A percentile compares a stretch with the other conserved stretches of the same genome.
Evolutionary conservation across 176 grass and related monocot species (phyloP).

Genomic region (Carex cristatella): DNA sequence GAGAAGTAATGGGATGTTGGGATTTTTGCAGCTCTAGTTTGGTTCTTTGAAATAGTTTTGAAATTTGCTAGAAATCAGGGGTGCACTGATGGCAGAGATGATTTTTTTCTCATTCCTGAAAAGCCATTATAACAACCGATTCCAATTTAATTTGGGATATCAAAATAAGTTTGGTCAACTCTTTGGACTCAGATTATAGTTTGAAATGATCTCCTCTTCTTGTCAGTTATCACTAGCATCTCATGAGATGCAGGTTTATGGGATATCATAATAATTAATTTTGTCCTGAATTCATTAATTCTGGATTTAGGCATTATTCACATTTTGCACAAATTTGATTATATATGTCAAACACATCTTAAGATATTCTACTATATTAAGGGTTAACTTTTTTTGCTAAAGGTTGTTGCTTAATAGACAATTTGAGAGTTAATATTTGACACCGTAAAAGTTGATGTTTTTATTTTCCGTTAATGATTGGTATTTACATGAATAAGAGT

Average conservation of each 20-base stretch:
- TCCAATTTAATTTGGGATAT: not conserved
- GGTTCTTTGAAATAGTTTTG: not conserved
- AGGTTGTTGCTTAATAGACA: not conserved
- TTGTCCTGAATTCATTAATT: not conserved
- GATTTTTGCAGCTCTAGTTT: not conserved
- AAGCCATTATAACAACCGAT: not conserved
- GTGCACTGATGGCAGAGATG: not conserved
- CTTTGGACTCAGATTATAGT: not conserved
- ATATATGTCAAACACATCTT: not conserved
- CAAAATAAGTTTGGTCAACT: not conserved
- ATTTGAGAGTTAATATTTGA: not conserved
- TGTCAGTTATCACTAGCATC: not conserved
- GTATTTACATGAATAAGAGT: not conserved
- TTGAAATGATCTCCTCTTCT: not conserved
- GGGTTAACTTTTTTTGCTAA: not conserved
- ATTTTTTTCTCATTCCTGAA: not conserved
- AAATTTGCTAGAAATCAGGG: not conserved
- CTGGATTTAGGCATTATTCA: not conserved
- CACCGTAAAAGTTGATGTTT: not conserved
- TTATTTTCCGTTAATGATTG: not conserved
- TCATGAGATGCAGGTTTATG: not conserved
- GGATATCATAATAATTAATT: not conserved
- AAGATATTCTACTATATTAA: not conserved
- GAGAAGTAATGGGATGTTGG: not conserved
- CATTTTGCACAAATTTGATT: not conserved